Evolutionary conservation across 495 filamentous ascomycete genomes (phyloP).

Genomic region (Neurospora sp.): DNA sequence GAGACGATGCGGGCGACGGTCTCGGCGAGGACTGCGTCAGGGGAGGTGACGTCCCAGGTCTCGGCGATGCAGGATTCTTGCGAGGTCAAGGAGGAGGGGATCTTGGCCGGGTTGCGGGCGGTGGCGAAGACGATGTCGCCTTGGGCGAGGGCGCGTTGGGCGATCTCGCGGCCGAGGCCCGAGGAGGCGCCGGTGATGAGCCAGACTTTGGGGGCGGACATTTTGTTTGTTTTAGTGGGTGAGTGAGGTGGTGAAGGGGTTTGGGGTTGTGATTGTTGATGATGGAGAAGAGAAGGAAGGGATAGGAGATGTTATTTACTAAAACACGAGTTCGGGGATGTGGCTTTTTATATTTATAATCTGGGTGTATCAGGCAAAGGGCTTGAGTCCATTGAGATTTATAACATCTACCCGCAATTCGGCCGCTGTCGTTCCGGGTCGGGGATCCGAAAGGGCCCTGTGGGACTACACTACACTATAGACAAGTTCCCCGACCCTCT

Average conservation of each 20-base stretch:
- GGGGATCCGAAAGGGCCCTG: not conserved
- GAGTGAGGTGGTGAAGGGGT: not conserved
- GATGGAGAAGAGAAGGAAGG: not conserved
- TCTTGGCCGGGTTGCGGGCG: slow-evolving; percentile 13
- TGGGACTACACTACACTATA: not conserved
- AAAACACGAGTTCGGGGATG: not conserved
- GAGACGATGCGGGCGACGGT: slow-evolving; percentile 9
- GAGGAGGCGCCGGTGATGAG: slow-evolving; percentile 46
- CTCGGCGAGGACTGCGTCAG: slow-evolving; percentile 17
- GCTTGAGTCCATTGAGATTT: not conserved
- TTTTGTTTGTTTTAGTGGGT: not conserved
- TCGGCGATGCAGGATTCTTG: slow-evolving; percentile 20
- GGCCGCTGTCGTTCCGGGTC: not conserved
- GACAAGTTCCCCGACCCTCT: not conserved
- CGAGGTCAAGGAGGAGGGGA: not conserved
- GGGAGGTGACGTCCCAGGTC: slow-evolving; percentile 19
- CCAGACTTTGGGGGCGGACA: slow-evolving; percentile 11
- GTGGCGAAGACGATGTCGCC: slow-evolving; percentile 40
- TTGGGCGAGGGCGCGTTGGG: slow-evolving; percentile 27
- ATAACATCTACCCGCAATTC: not conserved
- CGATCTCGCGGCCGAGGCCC: slow-evolving; percentile 40
- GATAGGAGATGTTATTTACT: too few relatives aligned
- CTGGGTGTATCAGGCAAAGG: not conserved
- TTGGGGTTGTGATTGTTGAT: not conserved
- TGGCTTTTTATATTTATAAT: not conserved